Percentiles rank a stretch among this genome's conserved stretches.
These are phyloP conservation scores for Tagetes patula DNA, from an alignment of 129 eudicot genomes.

Conservation along the genomic window DNA sequence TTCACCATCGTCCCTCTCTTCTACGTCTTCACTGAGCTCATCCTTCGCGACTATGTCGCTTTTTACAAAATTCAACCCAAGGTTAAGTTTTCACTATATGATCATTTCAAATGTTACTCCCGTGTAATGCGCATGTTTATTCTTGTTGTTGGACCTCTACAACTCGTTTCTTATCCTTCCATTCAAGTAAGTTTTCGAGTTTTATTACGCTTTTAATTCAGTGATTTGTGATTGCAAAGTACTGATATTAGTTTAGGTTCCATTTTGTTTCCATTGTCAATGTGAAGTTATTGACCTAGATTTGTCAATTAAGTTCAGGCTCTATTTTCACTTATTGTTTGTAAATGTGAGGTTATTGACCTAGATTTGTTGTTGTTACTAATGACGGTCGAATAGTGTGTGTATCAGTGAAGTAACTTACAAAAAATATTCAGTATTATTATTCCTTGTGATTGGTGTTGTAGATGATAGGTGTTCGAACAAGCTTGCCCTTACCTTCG, in stretches of 20 bases:
- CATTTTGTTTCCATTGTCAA: no score
- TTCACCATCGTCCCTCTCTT: conserved; percentile 58
- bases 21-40: conserved; percentile 41
- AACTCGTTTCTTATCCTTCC: conserved; percentile 69
- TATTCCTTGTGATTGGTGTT: background rate
- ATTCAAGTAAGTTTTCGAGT: conserved; percentile 37
- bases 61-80: conserved; percentile 73
- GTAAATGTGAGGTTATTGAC: no score
- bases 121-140: conserved; percentile 66
- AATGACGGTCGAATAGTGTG: background rate
- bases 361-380: background rate
- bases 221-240: no score
- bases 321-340: no score
- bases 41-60: conserved; percentile 28
- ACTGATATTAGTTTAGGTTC: no score
- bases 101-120: conserved; percentile 48
- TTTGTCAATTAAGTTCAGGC: background rate
- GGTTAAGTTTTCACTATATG: conserved; percentile 45
- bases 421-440: background rate
- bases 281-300: no score
- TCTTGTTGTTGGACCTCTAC: conserved; percentile 69
- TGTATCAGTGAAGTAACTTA: no score
- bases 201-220: no score
- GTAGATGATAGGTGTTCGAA: conserved; percentile 28
- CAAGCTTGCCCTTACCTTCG: conserved; percentile 26